phyloP scores from a whole-genome alignment of 2,329 filamentous ascomycete species.

The Calonectria leucothoes region DNA sequence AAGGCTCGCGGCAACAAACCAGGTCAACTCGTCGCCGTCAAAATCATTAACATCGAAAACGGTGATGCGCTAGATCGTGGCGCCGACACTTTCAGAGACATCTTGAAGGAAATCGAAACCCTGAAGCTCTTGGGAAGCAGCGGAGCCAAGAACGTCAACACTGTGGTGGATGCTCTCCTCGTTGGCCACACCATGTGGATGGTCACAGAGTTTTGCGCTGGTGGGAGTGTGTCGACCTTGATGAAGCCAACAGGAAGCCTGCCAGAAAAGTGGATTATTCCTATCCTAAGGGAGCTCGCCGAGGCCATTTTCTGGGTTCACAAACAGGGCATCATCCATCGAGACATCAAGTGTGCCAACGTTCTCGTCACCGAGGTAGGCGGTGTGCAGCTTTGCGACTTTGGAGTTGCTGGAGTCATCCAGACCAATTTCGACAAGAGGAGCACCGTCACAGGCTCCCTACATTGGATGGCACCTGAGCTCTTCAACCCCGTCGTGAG shows the following conservation, averaged over 20 bases:
- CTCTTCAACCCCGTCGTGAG: slow-evolving; percentile 73
- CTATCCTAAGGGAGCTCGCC: slow-evolving; percentile 74
- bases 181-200: slow-evolving; percentile 88
- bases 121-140: slow-evolving; percentile 79
- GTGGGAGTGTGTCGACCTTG: slow-evolving; percentile 81
- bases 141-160: slow-evolving; percentile 83
- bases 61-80: slow-evolving; percentile 75
- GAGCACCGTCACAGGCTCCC: slow-evolving; percentile 84
- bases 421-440: slow-evolving; percentile 82
- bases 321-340: slow-evolving; percentile 75
- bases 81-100: slow-evolving; percentile 75
- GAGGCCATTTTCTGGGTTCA: slow-evolving; percentile 77
- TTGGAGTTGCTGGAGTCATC: slow-evolving; percentile 83
- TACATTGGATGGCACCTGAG: slow-evolving; percentile 89
- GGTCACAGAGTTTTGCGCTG: slow-evolving; percentile 87
- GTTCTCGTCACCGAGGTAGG: slow-evolving; percentile 83
- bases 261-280: slow-evolving; percentile 76
- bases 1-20: slow-evolving; percentile 65
- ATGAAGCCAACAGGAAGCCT: slow-evolving; percentile 77
- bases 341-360: slow-evolving; percentile 82
- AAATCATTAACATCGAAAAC: slow-evolving; percentile 88
- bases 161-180: slow-evolving; percentile 81
- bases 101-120: slow-evolving; percentile 75
- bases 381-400: slow-evolving; percentile 84
- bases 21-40: slow-evolving; percentile 74